Percentiles rank a stretch among this genome's conserved stretches.
Evolutionary conservation across 1,284 basidiomycete genomes (phyloP).

Genomic region (Heterobasidion occidentale): DNA sequence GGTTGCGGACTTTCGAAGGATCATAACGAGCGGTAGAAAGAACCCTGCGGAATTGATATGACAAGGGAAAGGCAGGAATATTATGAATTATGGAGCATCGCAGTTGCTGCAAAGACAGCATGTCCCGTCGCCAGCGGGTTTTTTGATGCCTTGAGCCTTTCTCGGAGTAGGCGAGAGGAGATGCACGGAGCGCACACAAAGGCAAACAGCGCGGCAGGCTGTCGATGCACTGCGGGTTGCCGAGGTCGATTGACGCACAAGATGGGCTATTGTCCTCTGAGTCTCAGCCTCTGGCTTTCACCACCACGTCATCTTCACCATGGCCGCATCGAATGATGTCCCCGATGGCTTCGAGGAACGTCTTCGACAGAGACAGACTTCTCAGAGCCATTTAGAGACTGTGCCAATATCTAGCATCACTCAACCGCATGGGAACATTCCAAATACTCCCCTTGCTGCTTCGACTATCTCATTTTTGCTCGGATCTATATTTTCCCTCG

Average conservation of each 20-base stretch:
- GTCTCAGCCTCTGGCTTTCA: background rate
- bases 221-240: no score
- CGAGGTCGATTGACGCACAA: background rate
- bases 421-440: constrained; percentile 53
- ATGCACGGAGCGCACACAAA: no score
- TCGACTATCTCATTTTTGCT: constrained; percentile 72
- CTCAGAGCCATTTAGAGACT: constrained; percentile 39
- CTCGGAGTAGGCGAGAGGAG: no score
- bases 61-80: constrained; percentile 4
- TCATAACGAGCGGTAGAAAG: constrained; percentile 29
- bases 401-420: constrained; percentile 29
- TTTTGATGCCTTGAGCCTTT: background rate
- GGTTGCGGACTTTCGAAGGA: constrained; percentile 53
- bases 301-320: constrained; percentile 5
- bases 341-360: constrained; percentile 38
- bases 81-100: constrained; percentile 5
- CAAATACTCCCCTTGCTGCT: constrained; percentile 76
- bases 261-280: constrained; percentile 7
- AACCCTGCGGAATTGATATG: constrained; percentile 19
- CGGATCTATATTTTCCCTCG: constrained; percentile 54
- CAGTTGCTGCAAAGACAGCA: background rate
- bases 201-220: no score
- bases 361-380: constrained; percentile 31
- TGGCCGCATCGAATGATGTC: constrained; percentile 3
- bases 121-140: background rate